Conservation (phyloP, 1,139 yeast genomes). For the Chernovozyma aurita region DNA sequence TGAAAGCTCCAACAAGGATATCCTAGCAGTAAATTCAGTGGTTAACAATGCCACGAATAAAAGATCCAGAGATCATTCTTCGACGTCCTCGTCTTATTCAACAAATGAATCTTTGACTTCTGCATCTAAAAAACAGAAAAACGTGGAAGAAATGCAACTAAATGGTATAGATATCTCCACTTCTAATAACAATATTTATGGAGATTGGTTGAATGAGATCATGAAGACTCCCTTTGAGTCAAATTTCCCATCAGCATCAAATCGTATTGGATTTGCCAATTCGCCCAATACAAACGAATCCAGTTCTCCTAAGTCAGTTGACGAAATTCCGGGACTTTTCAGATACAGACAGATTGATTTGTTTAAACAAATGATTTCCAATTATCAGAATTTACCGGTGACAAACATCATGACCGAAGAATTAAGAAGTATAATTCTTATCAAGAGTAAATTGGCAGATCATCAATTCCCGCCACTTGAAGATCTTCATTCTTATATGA, state of each 20-base stretch:
- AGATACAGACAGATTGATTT: slow-evolving; percentile 59
- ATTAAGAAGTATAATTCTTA: slow-evolving; percentile 50
- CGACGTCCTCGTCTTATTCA: not conserved
- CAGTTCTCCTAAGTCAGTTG: slow-evolving; percentile 9
- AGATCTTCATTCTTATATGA: slow-evolving; percentile 70
- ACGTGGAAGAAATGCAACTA: not conserved
- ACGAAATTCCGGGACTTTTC: slow-evolving; percentile 48
- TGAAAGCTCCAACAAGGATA: slow-evolving; percentile 3
- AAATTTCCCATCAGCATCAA: slow-evolving; percentile 42
- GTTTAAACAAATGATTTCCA: slow-evolving; percentile 25
- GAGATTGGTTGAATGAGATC: slow-evolving; percentile 65
- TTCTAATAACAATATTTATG: not conserved
- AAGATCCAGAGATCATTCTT: not conserved
- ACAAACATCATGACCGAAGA: slow-evolving; percentile 40
- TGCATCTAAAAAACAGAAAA: not conserved
- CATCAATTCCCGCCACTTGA: slow-evolving; percentile 66
- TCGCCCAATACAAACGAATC: slow-evolving; percentile 22
- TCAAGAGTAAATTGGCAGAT: slow-evolving; percentile 43
- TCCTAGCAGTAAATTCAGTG: slow-evolving; percentile 13
- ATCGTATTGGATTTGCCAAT: slow-evolving; percentile 57
- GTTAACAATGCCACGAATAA: not conserved
- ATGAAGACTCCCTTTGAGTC: slow-evolving; percentile 58
- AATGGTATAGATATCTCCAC: not conserved
- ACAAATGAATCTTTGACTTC: not conserved
- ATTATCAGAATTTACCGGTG: slow-evolving; percentile 8